Conservation (phyloP, 441 rosid species). For the Cnidoscolus chayamansa region DNA sequence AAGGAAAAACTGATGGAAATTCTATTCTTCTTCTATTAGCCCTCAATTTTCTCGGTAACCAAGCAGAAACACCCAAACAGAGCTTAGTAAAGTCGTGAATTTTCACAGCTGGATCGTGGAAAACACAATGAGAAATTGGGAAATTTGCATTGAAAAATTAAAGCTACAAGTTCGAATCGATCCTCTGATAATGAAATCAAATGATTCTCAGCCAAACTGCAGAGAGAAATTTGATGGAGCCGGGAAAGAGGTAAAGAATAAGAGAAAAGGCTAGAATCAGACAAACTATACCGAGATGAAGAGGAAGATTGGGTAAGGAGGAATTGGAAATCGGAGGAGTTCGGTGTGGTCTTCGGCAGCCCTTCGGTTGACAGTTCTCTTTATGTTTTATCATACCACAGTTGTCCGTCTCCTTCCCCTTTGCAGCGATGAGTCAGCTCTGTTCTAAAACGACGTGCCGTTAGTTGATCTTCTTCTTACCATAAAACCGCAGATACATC, state of each 20-base stretch:
- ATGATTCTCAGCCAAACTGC: not conserved
- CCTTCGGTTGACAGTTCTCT: not conserved
- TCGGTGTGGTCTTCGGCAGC: not conserved
- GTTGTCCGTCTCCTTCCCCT: not conserved
- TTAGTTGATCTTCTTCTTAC: not conserved
- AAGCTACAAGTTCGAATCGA: not conserved
- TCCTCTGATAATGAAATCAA: not conserved
- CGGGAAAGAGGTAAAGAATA: not conserved
- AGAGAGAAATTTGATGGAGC: not conserved
- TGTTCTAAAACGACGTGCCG: not conserved
- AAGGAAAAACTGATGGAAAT: constrained; percentile 12
- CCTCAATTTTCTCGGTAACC: not conserved
- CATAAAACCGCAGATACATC: no score
- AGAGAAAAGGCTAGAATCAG: not conserved
- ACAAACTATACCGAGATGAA: not conserved
- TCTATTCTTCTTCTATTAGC: not conserved
- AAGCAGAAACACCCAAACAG: not conserved
- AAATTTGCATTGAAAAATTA: not conserved
- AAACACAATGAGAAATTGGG: no score
- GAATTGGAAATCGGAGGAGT: not conserved
- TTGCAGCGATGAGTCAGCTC: not conserved
- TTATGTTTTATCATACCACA: not conserved
- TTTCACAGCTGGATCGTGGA: not conserved
- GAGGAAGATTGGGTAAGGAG: not conserved
- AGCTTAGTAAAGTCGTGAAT: not conserved